These are phyloP conservation scores for Trichophyton equinum DNA, from an alignment of 2,329 filamentous ascomycete genomes.

Conservation along the genomic window DNA sequence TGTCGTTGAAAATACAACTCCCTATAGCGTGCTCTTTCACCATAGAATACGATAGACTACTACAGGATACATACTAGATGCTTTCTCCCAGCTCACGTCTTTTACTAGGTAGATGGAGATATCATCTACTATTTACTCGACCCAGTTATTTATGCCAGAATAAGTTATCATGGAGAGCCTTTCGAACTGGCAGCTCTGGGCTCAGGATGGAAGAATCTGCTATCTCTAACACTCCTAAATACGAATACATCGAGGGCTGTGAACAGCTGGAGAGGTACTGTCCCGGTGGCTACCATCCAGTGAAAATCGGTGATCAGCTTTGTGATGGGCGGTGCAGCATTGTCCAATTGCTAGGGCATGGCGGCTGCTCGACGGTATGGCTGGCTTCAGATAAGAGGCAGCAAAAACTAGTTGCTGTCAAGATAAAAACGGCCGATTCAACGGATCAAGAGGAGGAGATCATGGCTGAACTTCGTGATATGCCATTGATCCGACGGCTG, in stretches of 20 bases:
- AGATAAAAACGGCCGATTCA: conserved; percentile 11
- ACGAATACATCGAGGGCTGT: conserved; percentile 13
- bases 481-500: conserved; percentile 11
- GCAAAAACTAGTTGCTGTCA: conserved; percentile 11
- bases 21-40: too few relatives aligned
- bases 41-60: background rate
- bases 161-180: conserved; percentile 7
- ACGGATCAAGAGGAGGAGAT: conserved; percentile 9
- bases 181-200: conserved; percentile 6
- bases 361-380: conserved; percentile 13
- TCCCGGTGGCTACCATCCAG: conserved; percentile 9
- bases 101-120: background rate
- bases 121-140: background rate
- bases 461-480: conserved; percentile 9
- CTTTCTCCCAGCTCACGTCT: background rate
- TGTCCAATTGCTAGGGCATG: conserved; percentile 11
- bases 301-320: conserved; percentile 12
- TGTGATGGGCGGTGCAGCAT: conserved; percentile 10
- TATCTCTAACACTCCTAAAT: conserved; percentile 7
- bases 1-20: too few relatives aligned
- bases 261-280: conserved; percentile 11
- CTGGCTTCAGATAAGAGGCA: conserved; percentile 11
- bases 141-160: conserved; percentile 6
- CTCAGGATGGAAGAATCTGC: conserved; percentile 8
- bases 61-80: background rate